Conservation (phyloP, 345 rosid species). For the Aurinia saxatilis region DNA sequence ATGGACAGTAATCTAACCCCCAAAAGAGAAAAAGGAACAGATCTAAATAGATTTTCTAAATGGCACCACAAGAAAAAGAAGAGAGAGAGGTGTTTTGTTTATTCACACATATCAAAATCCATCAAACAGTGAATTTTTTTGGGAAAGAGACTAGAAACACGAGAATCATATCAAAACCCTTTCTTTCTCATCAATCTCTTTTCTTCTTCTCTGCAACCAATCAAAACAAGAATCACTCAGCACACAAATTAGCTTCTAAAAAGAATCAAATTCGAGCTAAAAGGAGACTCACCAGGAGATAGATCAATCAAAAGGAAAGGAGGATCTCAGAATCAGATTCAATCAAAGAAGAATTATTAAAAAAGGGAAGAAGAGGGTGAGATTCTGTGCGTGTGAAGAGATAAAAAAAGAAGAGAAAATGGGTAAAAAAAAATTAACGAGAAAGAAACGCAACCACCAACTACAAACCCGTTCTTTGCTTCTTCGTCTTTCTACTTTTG, state of each 20-base stretch:
- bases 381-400: conserved; percentile 7
- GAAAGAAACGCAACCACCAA: conserved; percentile 43
- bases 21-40: conserved; percentile 20
- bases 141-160: conserved; percentile 22
- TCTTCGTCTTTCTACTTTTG: conserved; percentile 26
- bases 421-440: background rate
- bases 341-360: background rate
- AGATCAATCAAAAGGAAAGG: conserved; percentile 10
- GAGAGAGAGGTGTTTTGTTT: background rate
- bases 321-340: conserved; percentile 22
- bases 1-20: conserved; percentile 6
- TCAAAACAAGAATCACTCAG: conserved; percentile 5
- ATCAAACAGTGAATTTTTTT: conserved; percentile 19
- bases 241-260: background rate
- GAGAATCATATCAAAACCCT: conserved; percentile 26
- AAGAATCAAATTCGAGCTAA: conserved; percentile 23
- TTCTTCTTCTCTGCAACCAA: conserved; percentile 21
- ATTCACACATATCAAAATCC: conserved; percentile 4
- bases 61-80: background rate
- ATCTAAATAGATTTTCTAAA: conserved; percentile 27
- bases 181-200: background rate
- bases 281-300: conserved; percentile 18
- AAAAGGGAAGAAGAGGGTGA: background rate
- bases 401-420: background rate
- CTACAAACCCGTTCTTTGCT: conserved; percentile 43